phyloP scores from a whole-genome alignment of 2,329 filamentous ascomycete species.

The Calonectria leucothoes region DNA sequence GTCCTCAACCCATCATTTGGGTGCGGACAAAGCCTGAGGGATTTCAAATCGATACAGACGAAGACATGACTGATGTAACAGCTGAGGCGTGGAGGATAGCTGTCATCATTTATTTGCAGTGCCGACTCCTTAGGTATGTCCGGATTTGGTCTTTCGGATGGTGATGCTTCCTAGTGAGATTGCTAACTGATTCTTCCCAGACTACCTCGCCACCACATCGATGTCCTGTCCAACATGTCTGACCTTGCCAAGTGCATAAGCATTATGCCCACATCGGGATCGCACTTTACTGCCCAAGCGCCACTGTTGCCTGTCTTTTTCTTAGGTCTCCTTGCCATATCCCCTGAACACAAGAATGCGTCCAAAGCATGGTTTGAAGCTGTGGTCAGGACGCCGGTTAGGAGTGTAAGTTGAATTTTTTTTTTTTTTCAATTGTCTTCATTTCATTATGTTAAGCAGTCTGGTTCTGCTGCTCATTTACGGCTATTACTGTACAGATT shows the following conservation, averaged over 20 bases:
- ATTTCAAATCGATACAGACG: slow-evolving; percentile 41
- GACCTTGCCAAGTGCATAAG: slow-evolving; percentile 51
- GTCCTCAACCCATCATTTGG: slow-evolving; percentile 42
- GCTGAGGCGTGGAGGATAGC: slow-evolving; percentile 56
- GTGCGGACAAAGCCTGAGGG: slow-evolving; percentile 39
- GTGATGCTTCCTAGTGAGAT: background rate
- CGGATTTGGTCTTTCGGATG: background rate
- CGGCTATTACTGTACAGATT: slow-evolving; percentile 32
- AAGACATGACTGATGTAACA: slow-evolving; percentile 53
- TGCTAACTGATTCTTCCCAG: slow-evolving; percentile 36
- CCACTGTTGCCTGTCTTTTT: slow-evolving; percentile 55
- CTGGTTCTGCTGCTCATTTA: slow-evolving; percentile 34
- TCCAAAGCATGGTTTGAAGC: slow-evolving; percentile 50
- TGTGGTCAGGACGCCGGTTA: slow-evolving; percentile 50
- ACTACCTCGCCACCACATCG: slow-evolving; percentile 50
- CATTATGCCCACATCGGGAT: slow-evolving; percentile 55
- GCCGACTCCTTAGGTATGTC: slow-evolving; percentile 50
- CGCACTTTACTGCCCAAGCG: slow-evolving; percentile 54
- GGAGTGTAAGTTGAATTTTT: slow-evolving; percentile 50
- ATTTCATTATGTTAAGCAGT: slow-evolving; percentile 28
- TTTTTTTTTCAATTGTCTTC: slow-evolving; percentile 21
- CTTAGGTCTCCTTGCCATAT: slow-evolving; percentile 50
- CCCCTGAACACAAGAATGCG: slow-evolving; percentile 40
- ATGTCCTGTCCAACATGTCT: slow-evolving; percentile 45
- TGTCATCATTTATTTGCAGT: slow-evolving; percentile 53